Base-by-base conservation (phyloP, 2,329 filamentous ascomycete genomes). In the Botrytis pseudocinerea region DNA sequence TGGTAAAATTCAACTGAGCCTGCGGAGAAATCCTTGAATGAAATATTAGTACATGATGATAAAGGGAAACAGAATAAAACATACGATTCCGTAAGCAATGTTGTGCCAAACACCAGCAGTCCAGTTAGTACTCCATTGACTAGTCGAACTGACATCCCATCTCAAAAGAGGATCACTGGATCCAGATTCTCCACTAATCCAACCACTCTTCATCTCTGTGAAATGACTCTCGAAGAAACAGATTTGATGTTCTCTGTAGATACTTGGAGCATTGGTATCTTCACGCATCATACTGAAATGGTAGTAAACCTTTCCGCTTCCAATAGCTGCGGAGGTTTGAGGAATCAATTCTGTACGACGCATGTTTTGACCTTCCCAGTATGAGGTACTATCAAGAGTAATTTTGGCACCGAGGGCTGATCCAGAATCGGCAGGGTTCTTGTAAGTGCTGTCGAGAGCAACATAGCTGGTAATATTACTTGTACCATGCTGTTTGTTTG, bases 331-430 rank as follows among this genome's bases (percentile, higher is more conserved):
- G 2, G 82, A 87, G 0, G 90, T 92, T 82, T 92, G 89, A 14
- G 91, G 91, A 76, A 94, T 93, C 74, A 93, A 83, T 82, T 93
- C 92, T 0, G 90, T 93, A 69, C 91, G 87, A 80, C 90, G 89
- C 91, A 93, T 93, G 65, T 82, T 88, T 80, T 92, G 90, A 35
- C 88, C 89, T 81, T 93, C 90, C 91, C 91, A 93, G 81, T 88
- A 92, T 1, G 91, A 86, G 1, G 87, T 90, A 78, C 82, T 81
- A 78, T 85, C 83, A 68, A 93, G 90, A 7, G 89, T 91, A 81
- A 93, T 89, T 80, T 91, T 91, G 76, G 87, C 88, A 28, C 91
- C 92, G 81, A 92, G 87, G 51, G 83, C 86, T 68, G 88, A 90
- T 66, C 83, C 84, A 0, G 83, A 84, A 80, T 93, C 91, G 76